phyloP scores from a whole-genome alignment of 805 yeast genomes.

The Ogataea trehalophila region DNA sequence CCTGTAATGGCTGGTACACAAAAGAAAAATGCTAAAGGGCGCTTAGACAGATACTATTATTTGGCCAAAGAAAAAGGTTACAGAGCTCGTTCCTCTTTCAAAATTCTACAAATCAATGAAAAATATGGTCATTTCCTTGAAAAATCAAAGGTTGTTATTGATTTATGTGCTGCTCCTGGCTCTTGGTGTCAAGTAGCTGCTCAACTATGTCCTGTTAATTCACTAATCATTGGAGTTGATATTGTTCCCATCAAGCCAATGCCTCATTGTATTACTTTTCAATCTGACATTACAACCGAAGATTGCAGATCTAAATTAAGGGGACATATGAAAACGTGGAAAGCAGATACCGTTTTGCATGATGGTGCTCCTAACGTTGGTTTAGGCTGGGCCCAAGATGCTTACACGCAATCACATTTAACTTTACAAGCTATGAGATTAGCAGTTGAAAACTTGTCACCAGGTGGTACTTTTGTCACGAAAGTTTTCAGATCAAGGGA shows the following conservation, averaged over 20 bases:
- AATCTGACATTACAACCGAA: constrained; percentile 95
- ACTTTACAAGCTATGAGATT: constrained; percentile 89
- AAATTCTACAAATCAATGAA: constrained; percentile 90
- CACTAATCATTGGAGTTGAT: constrained; percentile 97
- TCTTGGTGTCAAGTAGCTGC: constrained; percentile 99
- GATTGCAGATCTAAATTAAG: constrained; percentile 93
- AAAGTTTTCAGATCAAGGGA: constrained; percentile 98
- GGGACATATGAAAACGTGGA: constrained; percentile 98
- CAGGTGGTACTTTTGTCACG: constrained; percentile 94
- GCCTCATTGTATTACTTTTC: constrained; percentile 92
- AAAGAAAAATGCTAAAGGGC: constrained; percentile 96
- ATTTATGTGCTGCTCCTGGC: constrained; percentile 99
- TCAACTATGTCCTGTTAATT: constrained; percentile 84
- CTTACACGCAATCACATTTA: constrained; percentile 94
- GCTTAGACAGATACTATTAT: constrained; percentile 95
- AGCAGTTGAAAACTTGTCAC: constrained; percentile 87
- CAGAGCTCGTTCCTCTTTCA: constrained; percentile 98
- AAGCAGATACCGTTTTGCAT: constrained; percentile 95
- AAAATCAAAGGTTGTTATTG: constrained; percentile 92
- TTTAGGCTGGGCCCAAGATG: constrained; percentile 99
- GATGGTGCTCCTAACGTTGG: constrained; percentile 99
- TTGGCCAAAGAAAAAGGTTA: constrained; percentile 98
- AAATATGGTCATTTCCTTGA: constrained; percentile 94
- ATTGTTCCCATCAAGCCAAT: constrained; percentile 95
- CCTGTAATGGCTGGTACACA: constrained; percentile 69